Percentiles rank a stretch among this genome's conserved stretches.
These are phyloP conservation scores for Cladophialophora carrionii DNA, from an alignment of 2,329 filamentous ascomycete genomes.

Conservation along the genomic window DNA sequence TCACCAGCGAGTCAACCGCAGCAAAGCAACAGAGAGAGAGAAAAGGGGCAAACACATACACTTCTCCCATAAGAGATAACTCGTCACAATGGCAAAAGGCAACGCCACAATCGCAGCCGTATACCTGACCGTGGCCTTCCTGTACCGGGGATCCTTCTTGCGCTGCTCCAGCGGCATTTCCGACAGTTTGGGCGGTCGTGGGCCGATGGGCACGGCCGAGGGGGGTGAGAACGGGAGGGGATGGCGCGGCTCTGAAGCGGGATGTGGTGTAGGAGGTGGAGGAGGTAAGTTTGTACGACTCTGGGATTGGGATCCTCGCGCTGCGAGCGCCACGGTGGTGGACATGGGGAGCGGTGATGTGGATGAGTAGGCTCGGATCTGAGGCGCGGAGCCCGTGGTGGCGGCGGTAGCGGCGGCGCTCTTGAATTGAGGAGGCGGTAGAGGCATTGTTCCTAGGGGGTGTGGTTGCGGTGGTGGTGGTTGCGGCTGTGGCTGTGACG, in stretches of 20 bases:
- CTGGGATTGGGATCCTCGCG: neutral
- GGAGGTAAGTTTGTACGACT: neutral
- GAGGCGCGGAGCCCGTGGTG: neutral
- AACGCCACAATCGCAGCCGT: constrained; percentile 33
- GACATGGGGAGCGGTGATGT: constrained; percentile 11
- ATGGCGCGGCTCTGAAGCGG: neutral
- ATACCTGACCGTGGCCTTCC: constrained; percentile 25
- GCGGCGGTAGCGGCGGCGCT: no score
- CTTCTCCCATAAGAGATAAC: constrained; percentile 34
- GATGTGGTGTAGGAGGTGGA: neutral
- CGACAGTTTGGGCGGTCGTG: constrained; percentile 19
- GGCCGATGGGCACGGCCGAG: neutral
- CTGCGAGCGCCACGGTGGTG: constrained; percentile 10
- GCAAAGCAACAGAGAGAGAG: neutral
- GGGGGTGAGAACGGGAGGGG: neutral
- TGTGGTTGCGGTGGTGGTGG: no score
- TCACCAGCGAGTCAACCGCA: neutral
- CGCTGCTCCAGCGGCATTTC: constrained; percentile 31
- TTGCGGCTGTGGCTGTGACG: neutral
- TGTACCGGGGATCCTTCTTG: constrained; percentile 30
- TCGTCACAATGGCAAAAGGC: constrained; percentile 35
- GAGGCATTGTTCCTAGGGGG: neutral
- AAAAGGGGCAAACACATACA: constrained; percentile 31
- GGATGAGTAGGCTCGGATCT: constrained; percentile 9
- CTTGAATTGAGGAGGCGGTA: neutral